Conservation (phyloP, 2,329 filamentous ascomycete genomes). For the Fusarium brevicatenulatum region DNA sequence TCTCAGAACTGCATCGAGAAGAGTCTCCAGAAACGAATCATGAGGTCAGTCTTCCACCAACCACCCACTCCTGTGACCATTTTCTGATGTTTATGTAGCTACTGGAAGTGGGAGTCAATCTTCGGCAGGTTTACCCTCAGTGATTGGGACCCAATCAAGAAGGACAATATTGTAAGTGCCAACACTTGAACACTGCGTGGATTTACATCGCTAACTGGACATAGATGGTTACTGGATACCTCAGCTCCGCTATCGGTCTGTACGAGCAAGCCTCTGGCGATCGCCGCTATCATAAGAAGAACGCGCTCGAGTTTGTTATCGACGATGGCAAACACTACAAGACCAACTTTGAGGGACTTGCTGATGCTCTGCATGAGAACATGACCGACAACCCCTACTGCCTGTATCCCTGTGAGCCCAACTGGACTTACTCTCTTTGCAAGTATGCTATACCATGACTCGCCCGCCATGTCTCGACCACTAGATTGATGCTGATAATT, state of each 20-base stretch:
- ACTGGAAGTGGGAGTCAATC: neutral
- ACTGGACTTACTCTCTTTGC: neutral
- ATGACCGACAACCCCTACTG: neutral
- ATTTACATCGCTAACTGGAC: fast-evolving
- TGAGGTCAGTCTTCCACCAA: neutral
- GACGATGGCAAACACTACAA: neutral
- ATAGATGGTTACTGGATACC: neutral
- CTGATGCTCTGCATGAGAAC: neutral
- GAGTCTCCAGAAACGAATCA: neutral
- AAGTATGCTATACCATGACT: neutral
- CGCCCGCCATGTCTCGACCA: neutral
- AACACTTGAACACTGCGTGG: fast-evolving
- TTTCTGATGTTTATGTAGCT: neutral
- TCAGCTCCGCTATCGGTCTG: neutral
- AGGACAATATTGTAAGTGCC: neutral
- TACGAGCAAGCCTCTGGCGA: neutral
- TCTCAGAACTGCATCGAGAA: neutral
- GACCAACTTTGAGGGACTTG: neutral
- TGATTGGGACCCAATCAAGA: neutral
- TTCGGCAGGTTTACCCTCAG: neutral
- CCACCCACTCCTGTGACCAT: fast-evolving
- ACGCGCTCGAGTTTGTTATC: neutral
- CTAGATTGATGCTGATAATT: fast-evolving
- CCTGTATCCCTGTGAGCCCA: neutral
- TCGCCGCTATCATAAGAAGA: neutral